Base-by-base conservation (phyloP, 129 eudicot species). In the Pulicaria dysenterica region DNA sequence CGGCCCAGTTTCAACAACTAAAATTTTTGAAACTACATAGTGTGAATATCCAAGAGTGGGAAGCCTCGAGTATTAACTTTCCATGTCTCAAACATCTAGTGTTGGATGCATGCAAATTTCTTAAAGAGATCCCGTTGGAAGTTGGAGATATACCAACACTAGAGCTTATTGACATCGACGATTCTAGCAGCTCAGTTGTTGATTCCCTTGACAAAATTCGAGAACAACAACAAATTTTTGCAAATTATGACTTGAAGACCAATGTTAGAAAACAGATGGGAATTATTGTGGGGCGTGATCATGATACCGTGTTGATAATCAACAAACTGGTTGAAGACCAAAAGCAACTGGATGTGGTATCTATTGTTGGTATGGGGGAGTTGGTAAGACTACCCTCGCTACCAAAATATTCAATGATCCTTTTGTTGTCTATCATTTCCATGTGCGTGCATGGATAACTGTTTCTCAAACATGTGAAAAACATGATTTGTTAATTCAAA, bases 321-420 rank as follows among this genome's bases (percentile, higher is more conserved):
- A 42, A 65, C 41, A 65, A 65, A 45, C 55, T 65, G 19, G 5
- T 8, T 44, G n/a, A n/a, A n/a, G n/a, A n/a, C n/a, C n/a, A n/a
- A n/a, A n/a, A n/a, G n/a, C n/a, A n/a, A n/a, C n/a, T 67, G 1
- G 51, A 7, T 10, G 13, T 77, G 5, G 44, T 69, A 7, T 47
- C 81, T 2, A 17, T 77, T 38, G 49, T 69, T 4, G 81, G 81
- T 13, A 77, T 77, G 81, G 70, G 60, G 82, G 82, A n/a, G 45
- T 71, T 0, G 85, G 85, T 5, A 81, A 81, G 75, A 71, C 82
- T 17, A 76, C 85, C 36, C 74, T 81, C 2, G 85, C 78, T 47
- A 63, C 36, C 16, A 81, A 41, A 38, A 53, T 77, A 8, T 81
- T 49, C 39, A 55, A 64, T n/a, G 67, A 72, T 60, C 47, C 10